These are phyloP conservation scores for Drechslerella coelobrocha DNA, from an alignment of 2,329 filamentous ascomycete genomes.

Conservation along the genomic window DNA sequence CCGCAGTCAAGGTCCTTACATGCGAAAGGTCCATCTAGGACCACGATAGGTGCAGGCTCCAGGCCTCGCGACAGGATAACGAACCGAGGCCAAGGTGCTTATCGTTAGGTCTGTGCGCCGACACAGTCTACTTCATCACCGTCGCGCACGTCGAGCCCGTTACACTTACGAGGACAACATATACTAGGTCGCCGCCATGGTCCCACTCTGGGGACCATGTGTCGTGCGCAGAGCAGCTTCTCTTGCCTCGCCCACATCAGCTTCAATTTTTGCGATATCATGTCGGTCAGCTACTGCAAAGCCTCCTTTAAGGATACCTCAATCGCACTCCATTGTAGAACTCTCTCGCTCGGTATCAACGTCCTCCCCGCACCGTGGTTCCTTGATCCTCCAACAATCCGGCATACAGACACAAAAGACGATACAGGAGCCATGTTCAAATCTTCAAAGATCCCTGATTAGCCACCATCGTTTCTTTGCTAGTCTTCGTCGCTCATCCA, in stretches of 20 bases:
- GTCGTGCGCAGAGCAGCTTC: slow-evolving; percentile 13
- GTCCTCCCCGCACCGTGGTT: not conserved
- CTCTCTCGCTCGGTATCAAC: slow-evolving; percentile 20
- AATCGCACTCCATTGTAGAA: not conserved
- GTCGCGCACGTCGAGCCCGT: too few species aligned
- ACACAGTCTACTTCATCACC: too few species aligned
- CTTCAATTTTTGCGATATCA: slow-evolving; percentile 4
- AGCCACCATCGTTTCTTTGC: slow-evolving; percentile 10
- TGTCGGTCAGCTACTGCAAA: slow-evolving; percentile 11
- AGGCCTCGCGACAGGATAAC: too few species aligned
- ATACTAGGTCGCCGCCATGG: not conserved
- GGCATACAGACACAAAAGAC: not conserved
- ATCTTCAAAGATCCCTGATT: not conserved
- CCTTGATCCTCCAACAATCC: slow-evolving; percentile 1
- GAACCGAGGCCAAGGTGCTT: too few species aligned
- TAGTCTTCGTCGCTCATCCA: slow-evolving; percentile 22
- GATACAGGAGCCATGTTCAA: not conserved
- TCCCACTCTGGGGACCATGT: slow-evolving; percentile 27
- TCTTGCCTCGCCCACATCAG: not conserved
- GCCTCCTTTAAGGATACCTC: slow-evolving; percentile 1
- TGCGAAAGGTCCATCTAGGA: too few species aligned
- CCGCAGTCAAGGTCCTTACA: too few species aligned
- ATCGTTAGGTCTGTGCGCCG: too few species aligned
- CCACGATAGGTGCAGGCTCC: too few species aligned
- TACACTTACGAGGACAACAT: too few species aligned